Evolutionary conservation across 192 early-diverging fungal genomes (phyloP), one percentile per base, ranked within the genome.

Genomic region (Linnemannia exigua): DNA sequence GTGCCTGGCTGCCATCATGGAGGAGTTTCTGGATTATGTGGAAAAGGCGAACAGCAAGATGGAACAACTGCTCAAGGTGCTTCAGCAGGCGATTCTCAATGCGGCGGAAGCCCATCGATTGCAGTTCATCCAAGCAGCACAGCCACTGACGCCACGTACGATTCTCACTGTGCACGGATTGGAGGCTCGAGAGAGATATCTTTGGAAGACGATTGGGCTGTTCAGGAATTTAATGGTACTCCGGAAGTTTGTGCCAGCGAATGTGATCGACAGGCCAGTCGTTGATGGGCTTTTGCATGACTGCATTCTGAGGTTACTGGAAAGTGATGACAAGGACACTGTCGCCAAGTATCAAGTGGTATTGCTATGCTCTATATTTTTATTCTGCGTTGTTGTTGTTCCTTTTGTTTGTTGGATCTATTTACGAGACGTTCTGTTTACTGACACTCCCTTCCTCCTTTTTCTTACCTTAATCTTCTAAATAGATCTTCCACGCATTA

Each of bases 21-120:
- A 86, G n/a, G 78, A 86, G 35, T 37, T 86, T 17, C 46, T 86
- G 75, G 84, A 86, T 48, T 80, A 86, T 70, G 84, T 86, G 20
- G 84, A 86, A 50, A 86, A 86, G 44, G 73, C 76, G 73, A 71
- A 80, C n/a, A 80, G 48, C 70, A 86, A 80, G 69, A 86, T 86
- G 84, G 84, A 76, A 6, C 68, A 86, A 37, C 84, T 86, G 1
- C 17, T 86, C 9, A 80, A 80, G 66, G 72, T 70, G 1, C 75
- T 79, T 12, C 70, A 70, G 8, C 41, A 76, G 37, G 52, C 44
- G 6, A 72, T 86, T 48, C 36, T 80, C 25, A 28, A 75, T 61
- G 80, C 84, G 1, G 84, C 79, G 9, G 66, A 80, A n/a, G 61
- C 61, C 0, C 84, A 86, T 52, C 74, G 84, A 11, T 44, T 70